Evolutionary conservation across 1,284 basidiomycete genomes (phyloP).

Genomic region (Malassezia caprae): DNA sequence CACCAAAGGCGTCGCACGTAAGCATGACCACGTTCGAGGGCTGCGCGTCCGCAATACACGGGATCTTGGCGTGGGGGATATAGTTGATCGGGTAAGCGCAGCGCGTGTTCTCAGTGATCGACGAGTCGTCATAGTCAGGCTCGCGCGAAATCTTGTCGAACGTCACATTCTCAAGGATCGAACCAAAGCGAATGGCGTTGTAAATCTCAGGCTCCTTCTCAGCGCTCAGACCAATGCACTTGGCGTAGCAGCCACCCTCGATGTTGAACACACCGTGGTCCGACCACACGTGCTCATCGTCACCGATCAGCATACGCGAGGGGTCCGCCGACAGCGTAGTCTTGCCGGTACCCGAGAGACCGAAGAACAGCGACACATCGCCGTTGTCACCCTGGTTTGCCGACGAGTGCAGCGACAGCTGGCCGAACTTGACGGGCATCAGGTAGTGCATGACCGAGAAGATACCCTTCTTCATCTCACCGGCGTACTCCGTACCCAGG

Average conservation of each 20-base stretch:
- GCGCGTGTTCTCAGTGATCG: slow-evolving; percentile 97
- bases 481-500: slow-evolving; percentile 97
- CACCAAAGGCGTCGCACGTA: slow-evolving; percentile 96
- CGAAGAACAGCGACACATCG: slow-evolving; percentile 98
- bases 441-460: slow-evolving; percentile 99
- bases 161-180: slow-evolving; percentile 97
- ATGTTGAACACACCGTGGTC: slow-evolving; percentile 91
- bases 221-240: slow-evolving; percentile 88
- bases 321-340: slow-evolving; percentile 52
- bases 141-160: slow-evolving; percentile 78
- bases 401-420: slow-evolving; percentile 96
- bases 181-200: slow-evolving; percentile 87
- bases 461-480: slow-evolving; percentile 99
- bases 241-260: slow-evolving; percentile 98
- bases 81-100: slow-evolving; percentile 57
- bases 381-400: slow-evolving; percentile 86
- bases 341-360: slow-evolving; percentile 95
- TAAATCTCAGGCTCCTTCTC: slow-evolving; percentile 97
- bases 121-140: slow-evolving; percentile 90
- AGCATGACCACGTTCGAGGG: slow-evolving; percentile 88
- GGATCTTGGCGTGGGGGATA: slow-evolving; percentile 80
- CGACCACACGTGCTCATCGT: slow-evolving; percentile 49
- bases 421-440: slow-evolving; percentile 95
- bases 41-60: slow-evolving; percentile 40
- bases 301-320: slow-evolving; percentile 41